Evolutionary conservation across 1,284 basidiomycete genomes (phyloP).

Genomic region (Polyporus tsugae): DNA sequence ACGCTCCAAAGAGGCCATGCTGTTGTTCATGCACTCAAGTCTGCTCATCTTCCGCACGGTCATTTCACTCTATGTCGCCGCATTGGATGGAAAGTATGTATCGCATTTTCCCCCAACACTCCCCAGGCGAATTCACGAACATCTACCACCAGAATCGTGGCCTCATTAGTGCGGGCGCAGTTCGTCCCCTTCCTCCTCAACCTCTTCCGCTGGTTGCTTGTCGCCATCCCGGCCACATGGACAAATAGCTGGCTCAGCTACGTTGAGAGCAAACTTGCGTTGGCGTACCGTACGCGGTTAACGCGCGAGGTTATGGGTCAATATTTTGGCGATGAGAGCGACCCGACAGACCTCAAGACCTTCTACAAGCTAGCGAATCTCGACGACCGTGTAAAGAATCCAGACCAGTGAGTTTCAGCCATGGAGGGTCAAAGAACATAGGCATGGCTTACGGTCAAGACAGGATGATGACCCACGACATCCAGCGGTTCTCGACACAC

Average conservation of each 20-base stretch:
- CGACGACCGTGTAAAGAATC: conserved; percentile 96
- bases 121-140: conserved; percentile 7
- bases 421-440: background rate
- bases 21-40: conserved; percentile 88
- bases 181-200: conserved; percentile 85
- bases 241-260: conserved; percentile 97
- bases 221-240: conserved; percentile 96
- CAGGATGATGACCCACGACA: conserved; percentile 95
- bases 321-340: conserved; percentile 84
- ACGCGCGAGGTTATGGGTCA: conserved; percentile 85
- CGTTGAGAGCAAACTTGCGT: conserved; percentile 92
- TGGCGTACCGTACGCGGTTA: conserved; percentile 91
- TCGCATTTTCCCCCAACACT: conserved; percentile 10
- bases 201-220: conserved; percentile 89
- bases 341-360: conserved; percentile 70
- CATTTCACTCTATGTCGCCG: conserved; percentile 94
- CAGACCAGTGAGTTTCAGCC: conserved; percentile 77
- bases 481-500: conserved; percentile 91
- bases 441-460: conserved; percentile 18
- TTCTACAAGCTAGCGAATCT: conserved; percentile 97
- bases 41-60: conserved; percentile 91
- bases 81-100: conserved; percentile 89
- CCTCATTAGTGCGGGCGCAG: conserved; percentile 91
- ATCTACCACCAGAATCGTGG: conserved; percentile 77
- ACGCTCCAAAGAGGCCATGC: conserved; percentile 85